These are phyloP conservation scores for Zopfia rhizophila DNA, from an alignment of 2,329 filamentous ascomycete genomes.

Conservation along the genomic window DNA sequence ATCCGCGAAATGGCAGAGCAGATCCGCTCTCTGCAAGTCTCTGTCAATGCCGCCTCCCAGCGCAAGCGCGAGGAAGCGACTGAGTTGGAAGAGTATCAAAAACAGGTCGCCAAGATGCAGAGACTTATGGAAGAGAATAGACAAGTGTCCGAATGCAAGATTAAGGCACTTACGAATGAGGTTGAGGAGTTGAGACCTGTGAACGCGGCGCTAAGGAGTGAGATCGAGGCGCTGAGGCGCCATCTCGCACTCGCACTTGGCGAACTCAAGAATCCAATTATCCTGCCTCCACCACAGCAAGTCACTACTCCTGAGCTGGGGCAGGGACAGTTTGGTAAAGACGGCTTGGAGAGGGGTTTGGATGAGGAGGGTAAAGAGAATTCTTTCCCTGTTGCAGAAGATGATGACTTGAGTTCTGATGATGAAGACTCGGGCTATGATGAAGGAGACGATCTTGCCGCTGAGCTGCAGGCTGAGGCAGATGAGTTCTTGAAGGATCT, in stretches of 20 bases:
- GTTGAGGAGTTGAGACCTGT: conserved; percentile 59
- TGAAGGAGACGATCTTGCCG: conserved; percentile 66
- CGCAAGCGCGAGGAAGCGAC: conserved; percentile 85
- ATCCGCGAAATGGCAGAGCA: conserved; percentile 95
- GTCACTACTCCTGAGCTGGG: conserved; percentile 44
- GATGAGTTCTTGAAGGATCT: conserved; percentile 84
- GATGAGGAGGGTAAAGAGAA: conserved; percentile 39
- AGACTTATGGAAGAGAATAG: conserved; percentile 94
- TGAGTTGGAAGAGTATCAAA: conserved; percentile 93
- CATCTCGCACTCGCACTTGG: conserved; percentile 88
- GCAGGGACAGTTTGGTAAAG: conserved; percentile 36
- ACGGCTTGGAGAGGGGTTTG: conserved; percentile 20
- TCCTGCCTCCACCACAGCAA: conserved; percentile 56
- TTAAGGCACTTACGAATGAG: conserved; percentile 75
- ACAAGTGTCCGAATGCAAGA: conserved; percentile 92
- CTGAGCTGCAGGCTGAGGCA: conserved; percentile 84
- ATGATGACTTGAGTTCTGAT: conserved; percentile 49
- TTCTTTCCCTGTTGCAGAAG: conserved; percentile 24
- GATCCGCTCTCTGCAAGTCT: conserved; percentile 86
- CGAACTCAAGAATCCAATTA: conserved; percentile 91
- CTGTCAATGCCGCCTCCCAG: conserved; percentile 66
- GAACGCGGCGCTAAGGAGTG: conserved; percentile 67
- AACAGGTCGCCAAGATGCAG: conserved; percentile 88
- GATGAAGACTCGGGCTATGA: conserved; percentile 65
- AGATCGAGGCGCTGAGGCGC: conserved; percentile 88